Base-by-base conservation (phyloP, 495 filamentous ascomycete genomes). In the Chaetomium fimeti region DNA sequence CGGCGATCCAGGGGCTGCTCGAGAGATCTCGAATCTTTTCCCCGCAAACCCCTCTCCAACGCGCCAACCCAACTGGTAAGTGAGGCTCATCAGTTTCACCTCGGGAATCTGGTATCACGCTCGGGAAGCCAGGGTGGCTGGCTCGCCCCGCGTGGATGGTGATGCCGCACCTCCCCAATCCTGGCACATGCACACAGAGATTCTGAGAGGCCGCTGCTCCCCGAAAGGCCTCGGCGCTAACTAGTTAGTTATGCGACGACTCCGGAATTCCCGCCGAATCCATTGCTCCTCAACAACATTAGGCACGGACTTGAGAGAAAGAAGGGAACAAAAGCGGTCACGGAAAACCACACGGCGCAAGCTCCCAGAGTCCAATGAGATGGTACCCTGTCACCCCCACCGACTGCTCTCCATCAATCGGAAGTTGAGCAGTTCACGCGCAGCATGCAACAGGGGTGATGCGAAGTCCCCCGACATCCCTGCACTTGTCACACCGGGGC, bases 401-500 rank as follows among this genome's bases (percentile, higher is more conserved):
- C 29, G 12, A 7, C 38, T 15, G 20, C 16, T 47, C 25, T 62
- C 59, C 28, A 40, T 62, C 66, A 68, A 66, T 66, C 62, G 56
- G 67, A 66, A 60, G 63, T 29, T 20, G 36, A 63, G 40, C 61
- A 51, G 38, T 22, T 49, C 45, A 20, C 54, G n/a, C 40, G 49
- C 57, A 24, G 57, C 56, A 65, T 59, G 55, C 49, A 45, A 29
- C 56, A 60, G 56, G 62, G 62, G 61, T 25, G 42, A 57, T 27
- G 42, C 61, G 36, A 57, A 40, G 48, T 18, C 20, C 27, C 11
- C 38, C n/a, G 6, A 43, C 28, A 38, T 36, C 60, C 60, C 57
- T 52, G 43, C 22, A n/a, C 59, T 67, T 54, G 64, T 67, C 68
- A 69, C 68, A 70, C 66, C 66, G 59, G 60, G 56, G 51, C 57